These are phyloP conservation scores for Morella rubra DNA, from an alignment of 306 rosid species.

Conservation along the genomic window DNA sequence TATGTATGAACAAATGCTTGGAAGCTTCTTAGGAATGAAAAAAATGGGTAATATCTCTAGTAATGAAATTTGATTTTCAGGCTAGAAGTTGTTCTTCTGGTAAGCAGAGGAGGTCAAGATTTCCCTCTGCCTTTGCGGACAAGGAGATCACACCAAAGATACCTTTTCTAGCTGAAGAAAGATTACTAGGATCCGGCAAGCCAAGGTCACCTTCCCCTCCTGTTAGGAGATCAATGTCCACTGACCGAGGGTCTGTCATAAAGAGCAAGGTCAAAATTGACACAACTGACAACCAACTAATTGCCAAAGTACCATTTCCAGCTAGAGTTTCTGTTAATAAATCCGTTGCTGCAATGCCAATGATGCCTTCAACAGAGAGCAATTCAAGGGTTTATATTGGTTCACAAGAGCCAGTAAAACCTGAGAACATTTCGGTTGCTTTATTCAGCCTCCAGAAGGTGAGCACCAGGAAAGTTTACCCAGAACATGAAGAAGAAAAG, in stretches of 20 bases:
- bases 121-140: slow-evolving; percentile 61
- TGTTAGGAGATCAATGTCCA: slow-evolving; percentile 76
- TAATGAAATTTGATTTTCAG: slow-evolving; percentile 40
- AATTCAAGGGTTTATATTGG: slow-evolving; percentile 38
- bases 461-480: slow-evolving; percentile 51
- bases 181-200: slow-evolving; percentile 48
- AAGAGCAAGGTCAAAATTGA: slow-evolving; percentile 62
- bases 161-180: slow-evolving; percentile 62
- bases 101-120: slow-evolving; percentile 79
- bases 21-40: slow-evolving; percentile 4
- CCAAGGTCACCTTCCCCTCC: slow-evolving; percentile 88
- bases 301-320: slow-evolving; percentile 50
- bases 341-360: slow-evolving; percentile 48
- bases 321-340: slow-evolving; percentile 62
- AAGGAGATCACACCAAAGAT: slow-evolving; percentile 59
- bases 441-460: slow-evolving; percentile 49
- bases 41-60: slow-evolving; percentile 5
- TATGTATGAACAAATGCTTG: slow-evolving; percentile 9
- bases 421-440: slow-evolving; percentile 44
- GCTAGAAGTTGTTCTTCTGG: slow-evolving; percentile 88
- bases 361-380: slow-evolving; percentile 33
- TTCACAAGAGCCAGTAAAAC: slow-evolving; percentile 49
- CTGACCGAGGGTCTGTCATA: slow-evolving; percentile 72
- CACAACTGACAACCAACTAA: slow-evolving; percentile 55
- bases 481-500: slow-evolving; percentile 71